Conservation (phyloP, 1,284 basidiomycete species). For the Trichosporon faecale region DNA sequence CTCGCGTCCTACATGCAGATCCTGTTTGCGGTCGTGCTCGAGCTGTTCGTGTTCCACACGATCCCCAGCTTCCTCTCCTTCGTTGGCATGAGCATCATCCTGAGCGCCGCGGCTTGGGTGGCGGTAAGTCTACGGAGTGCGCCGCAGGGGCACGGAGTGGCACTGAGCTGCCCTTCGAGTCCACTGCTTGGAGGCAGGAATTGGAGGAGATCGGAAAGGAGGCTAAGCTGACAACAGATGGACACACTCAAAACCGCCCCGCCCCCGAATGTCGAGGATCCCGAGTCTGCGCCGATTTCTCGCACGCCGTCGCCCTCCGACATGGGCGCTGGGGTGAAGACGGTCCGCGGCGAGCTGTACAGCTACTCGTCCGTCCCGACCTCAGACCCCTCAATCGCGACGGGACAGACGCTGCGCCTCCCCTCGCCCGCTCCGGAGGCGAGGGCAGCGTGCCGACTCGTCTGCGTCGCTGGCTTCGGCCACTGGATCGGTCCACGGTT, state of each 20-base stretch:
- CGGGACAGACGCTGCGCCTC: not conserved
- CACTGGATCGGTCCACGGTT: not conserved
- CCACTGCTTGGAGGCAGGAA: too few relatives aligned
- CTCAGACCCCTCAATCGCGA: not conserved
- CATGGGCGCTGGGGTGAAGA: conserved; percentile 14
- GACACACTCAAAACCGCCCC: conserved; percentile 24
- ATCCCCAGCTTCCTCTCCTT: conserved; percentile 44
- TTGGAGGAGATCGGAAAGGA: too few relatives aligned
- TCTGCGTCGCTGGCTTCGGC: not conserved
- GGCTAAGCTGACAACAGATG: conserved; percentile 12
- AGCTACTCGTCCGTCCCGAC: conserved; percentile 27
- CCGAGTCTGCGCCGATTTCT: conserved; percentile 34
- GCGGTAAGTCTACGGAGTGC: conserved; percentile 37
- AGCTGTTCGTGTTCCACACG: conserved; percentile 46
- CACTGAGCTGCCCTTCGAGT: not conserved
- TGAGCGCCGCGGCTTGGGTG: conserved; percentile 47
- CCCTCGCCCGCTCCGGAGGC: not conserved
- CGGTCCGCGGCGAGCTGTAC: conserved; percentile 26
- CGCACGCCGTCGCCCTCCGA: conserved; percentile 37
- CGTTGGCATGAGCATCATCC: conserved; percentile 47
- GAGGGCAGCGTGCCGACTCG: not conserved
- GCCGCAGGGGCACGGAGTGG: not conserved
- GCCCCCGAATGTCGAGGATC: conserved; percentile 17
- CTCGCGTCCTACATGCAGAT: conserved; percentile 51
- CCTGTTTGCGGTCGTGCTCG: conserved; percentile 48